These are phyloP conservation scores for Aspergillus hiratsukae DNA, from an alignment of 2,329 filamentous ascomycete species.

Conservation along the genomic window DNA sequence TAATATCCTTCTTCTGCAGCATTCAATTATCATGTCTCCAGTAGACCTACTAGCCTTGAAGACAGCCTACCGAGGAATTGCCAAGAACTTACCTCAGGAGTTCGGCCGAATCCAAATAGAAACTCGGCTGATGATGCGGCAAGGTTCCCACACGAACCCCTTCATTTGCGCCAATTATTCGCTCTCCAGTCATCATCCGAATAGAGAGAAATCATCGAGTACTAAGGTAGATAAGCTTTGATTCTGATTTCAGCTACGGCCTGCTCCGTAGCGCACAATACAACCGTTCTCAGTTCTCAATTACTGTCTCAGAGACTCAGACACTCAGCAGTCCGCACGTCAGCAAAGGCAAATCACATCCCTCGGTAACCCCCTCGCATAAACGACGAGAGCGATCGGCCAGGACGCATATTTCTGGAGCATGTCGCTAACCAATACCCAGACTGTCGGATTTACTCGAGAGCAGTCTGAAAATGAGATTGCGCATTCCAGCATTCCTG, in stretches of 20 bases:
- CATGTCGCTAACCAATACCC: constrained; percentile 8
- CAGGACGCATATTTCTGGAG: not conserved
- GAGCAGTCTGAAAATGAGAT: not conserved
- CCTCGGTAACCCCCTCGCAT: not conserved
- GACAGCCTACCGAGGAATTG: not conserved
- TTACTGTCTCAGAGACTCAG: too few species aligned
- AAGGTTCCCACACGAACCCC: too few species aligned
- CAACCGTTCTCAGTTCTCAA: too few species aligned
- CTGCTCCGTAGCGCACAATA: too few species aligned
- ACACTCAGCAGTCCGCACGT: not conserved
- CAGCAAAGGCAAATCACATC: not conserved
- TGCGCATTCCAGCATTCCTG: not conserved
- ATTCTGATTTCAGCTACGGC: not conserved
- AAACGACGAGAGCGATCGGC: not conserved
- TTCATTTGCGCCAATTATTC: not conserved
- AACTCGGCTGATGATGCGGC: not conserved
- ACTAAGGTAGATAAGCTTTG: too few species aligned
- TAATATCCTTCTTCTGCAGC: not conserved
- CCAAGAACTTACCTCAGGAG: not conserved
- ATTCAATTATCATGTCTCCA: too few species aligned
- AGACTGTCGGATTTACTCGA: constrained; percentile 16
- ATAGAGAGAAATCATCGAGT: not conserved
- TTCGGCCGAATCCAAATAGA: not conserved
- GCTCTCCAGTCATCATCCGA: too few species aligned
- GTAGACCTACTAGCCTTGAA: too few species aligned